A percentile compares a stretch with the other conserved stretches of the same genome.
phyloP scores from a whole-genome alignment of 441 rosid species.

The Theobroma grandiflorum region DNA sequence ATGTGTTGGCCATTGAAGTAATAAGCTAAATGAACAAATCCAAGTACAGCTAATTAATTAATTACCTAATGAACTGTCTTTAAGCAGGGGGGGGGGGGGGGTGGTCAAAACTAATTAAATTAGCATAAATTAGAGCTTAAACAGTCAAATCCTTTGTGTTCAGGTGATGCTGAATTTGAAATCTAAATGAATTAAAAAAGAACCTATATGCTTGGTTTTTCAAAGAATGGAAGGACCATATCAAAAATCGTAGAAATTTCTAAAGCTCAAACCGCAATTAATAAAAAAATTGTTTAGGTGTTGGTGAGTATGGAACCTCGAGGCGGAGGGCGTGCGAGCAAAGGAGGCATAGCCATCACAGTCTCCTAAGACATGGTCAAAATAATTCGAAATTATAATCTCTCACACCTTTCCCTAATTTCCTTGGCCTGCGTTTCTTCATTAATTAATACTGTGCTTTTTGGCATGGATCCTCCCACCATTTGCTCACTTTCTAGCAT shows the following conservation, averaged over 20 bases:
- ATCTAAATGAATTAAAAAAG: no score
- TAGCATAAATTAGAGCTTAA: neutral
- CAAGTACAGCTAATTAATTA: neutral
- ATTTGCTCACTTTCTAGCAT: conserved; percentile 11
- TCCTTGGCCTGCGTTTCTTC: conserved; percentile 51
- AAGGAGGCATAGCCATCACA: conserved; percentile 41
- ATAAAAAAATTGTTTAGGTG: neutral
- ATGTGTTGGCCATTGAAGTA: neutral
- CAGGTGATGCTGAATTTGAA: no score
- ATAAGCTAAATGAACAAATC: neutral
- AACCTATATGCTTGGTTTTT: neutral
- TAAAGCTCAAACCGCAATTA: neutral
- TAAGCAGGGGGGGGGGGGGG: no score
- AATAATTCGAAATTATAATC: conserved; percentile 36
- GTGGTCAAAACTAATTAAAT: neutral
- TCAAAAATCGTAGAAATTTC: neutral
- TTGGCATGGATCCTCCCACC: neutral
- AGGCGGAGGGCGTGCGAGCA: conserved; percentile 43
- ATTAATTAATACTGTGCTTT: neutral
- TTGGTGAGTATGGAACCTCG: conserved; percentile 43
- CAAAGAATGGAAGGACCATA: neutral
- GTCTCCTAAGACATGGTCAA: conserved; percentile 77
- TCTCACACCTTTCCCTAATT: conserved; percentile 27
- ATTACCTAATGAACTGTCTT: neutral
- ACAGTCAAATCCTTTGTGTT: neutral